Conservation (phyloP, 78 protist genomes). For the Acrasis kona region DNA sequence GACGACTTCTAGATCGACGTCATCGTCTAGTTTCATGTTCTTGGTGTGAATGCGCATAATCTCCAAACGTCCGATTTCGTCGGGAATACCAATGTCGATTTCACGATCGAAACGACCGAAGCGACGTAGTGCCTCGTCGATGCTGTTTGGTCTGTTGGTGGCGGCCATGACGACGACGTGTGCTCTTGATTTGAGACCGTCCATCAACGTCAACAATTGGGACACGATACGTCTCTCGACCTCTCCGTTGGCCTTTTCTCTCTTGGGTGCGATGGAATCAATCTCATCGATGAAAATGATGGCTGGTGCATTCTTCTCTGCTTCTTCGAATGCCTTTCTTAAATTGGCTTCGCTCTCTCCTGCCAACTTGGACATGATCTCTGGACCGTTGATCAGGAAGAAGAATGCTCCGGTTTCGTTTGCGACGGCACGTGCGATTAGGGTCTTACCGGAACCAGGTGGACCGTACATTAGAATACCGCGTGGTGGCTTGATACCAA, state of each 20-base stretch:
- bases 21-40: slow-evolving; percentile 97
- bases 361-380: slow-evolving; percentile 98
- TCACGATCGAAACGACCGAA: slow-evolving; percentile 99
- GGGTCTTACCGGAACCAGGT: slow-evolving; percentile 99
- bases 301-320: slow-evolving; percentile 99
- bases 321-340: slow-evolving; percentile 99
- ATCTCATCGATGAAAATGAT: slow-evolving; percentile 99
- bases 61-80: slow-evolving; percentile 95
- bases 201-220: slow-evolving; percentile 99
- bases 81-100: slow-evolving; percentile 99
- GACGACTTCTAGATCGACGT: slow-evolving; percentile 95
- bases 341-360: slow-evolving; percentile 98
- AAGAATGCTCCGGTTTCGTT: slow-evolving; percentile 99
- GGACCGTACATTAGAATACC: slow-evolving; percentile 98
- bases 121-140: slow-evolving; percentile 99
- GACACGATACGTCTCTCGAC: slow-evolving; percentile 99
- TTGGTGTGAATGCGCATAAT: slow-evolving; percentile 98
- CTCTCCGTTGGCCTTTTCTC: slow-evolving; percentile 99
- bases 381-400: slow-evolving; percentile 98
- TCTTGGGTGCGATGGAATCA: slow-evolving; percentile 99
- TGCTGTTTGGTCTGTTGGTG: slow-evolving; percentile 99
- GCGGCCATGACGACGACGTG: slow-evolving; percentile 99
- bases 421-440: slow-evolving; percentile 99
- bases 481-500: slow-evolving; percentile 96
- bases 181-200: slow-evolving; percentile 95